Conservation (phyloP, 2,329 filamentous ascomycete genomes). For the Xylariaceae sp. region DNA sequence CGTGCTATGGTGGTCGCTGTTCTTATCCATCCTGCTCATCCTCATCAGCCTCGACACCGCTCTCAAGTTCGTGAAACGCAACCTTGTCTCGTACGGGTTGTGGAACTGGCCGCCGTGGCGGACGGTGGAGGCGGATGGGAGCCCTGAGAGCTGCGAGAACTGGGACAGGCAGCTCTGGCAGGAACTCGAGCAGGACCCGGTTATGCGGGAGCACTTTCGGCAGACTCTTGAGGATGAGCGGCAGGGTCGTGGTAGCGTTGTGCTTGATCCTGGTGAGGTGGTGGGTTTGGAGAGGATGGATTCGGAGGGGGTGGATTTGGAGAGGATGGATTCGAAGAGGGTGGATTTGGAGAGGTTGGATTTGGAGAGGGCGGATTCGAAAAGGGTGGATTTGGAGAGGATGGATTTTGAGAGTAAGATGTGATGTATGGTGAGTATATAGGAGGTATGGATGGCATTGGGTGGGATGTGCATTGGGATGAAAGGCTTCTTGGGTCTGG, state of each 20-base stretch:
- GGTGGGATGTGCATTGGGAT: too few relatives aligned
- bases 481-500: too few relatives aligned
- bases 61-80: conserved; percentile 47
- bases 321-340: too few relatives aligned
- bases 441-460: too few relatives aligned
- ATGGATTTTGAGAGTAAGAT: too few relatives aligned
- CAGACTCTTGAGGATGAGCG: conserved; percentile 19
- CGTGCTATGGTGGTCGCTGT: conserved; percentile 67
- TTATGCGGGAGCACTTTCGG: conserved; percentile 40
- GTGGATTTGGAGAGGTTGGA: too few relatives aligned
- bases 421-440: too few relatives aligned
- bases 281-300: conserved; percentile 15
- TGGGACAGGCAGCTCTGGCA: conserved; percentile 56
- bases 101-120: conserved; percentile 48
- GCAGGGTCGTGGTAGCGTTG: conserved; percentile 2
- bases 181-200: conserved; percentile 52
- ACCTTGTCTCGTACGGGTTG: conserved; percentile 42
- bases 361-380: too few relatives aligned
- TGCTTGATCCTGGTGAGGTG: conserved; percentile 19
- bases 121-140: conserved; percentile 23
- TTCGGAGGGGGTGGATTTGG: too few relatives aligned
- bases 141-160: conserved; percentile 39
- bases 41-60: conserved; percentile 63
- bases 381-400: too few relatives aligned
- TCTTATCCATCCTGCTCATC: conserved; percentile 59